Percentiles rank a stretch among this genome's conserved stretches.
Evolutionary conservation across 2,329 filamentous ascomycete species (phyloP).

Genomic region (Aspergillus arachidicola): DNA sequence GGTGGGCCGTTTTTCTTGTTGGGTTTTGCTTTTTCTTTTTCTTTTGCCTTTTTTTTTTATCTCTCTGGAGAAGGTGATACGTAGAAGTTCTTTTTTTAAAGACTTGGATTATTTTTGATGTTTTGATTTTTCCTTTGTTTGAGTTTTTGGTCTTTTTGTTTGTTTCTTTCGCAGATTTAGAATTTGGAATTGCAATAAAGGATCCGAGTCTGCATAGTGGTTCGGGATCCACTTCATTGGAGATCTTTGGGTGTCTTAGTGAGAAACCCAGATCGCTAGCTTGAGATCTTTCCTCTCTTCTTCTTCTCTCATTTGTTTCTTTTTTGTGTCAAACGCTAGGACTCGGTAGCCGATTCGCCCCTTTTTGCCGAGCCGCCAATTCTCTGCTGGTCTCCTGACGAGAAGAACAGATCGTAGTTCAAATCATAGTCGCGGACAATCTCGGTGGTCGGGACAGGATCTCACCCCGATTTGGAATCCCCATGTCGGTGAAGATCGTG

Average conservation of each 20-base stretch:
- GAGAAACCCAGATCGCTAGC: background rate
- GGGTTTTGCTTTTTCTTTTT: background rate
- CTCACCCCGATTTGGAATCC: background rate
- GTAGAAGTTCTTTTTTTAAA: background rate
- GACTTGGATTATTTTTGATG: background rate
- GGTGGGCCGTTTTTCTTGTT: background rate
- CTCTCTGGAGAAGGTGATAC: background rate
- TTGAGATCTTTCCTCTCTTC: background rate
- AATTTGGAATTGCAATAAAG: background rate
- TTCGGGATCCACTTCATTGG: background rate
- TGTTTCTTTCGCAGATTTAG: background rate
- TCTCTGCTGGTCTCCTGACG: background rate
- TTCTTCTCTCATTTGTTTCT: background rate
- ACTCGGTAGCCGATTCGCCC: background rate
- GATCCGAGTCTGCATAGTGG: background rate
- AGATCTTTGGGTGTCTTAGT: background rate
- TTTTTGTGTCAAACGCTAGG: background rate
- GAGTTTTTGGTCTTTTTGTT: background rate
- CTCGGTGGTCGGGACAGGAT: background rate
- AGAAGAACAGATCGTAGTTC: background rate
- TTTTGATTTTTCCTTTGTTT: background rate
- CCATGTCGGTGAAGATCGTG: background rate
- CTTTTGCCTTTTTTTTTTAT: background rate
- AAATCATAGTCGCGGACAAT: background rate
- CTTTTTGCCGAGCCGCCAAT: background rate